Evolutionary conservation across 192 early-diverging fungal species (phyloP), one percentile per base, ranked within the genome.

Genomic region (Gigaspora rosea): DNA sequence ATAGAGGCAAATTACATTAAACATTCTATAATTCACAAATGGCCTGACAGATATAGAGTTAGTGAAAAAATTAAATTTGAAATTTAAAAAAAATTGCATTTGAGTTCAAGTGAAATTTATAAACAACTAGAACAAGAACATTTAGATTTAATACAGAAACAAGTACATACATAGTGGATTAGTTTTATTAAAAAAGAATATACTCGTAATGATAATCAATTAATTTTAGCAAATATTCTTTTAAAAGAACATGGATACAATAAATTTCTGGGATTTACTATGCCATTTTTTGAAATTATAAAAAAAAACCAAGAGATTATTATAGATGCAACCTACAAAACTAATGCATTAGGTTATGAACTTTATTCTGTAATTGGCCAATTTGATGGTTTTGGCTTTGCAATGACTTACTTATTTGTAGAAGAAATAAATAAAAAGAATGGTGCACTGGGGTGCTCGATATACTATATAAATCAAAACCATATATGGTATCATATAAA

Each of bases 311-410:
- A 46, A 47, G 33, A 67, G 36, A 67, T 67, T 67, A 18, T 67
- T 47, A 7, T 67, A 47, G 65, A 67, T 47, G 41, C 4, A 32
- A 67, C 10, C 8, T 67, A 36, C 36, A n/a, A 67, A 46, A 65
- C 36, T 11, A 65, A 65, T 65, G 63, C 63, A 41, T 35, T 65
- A 32, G 32, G 12, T 0, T 65, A 11, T 65, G 32, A 65, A 41
- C 16, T 65, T 32, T 65, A 65, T 65, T n/a, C 32, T 32, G 8
- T 65, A 36, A 32, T 65, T 35, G 9, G 63, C 8, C 63, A 65
- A 41, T 58, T 58, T 22, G 57, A 58, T 58, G 18, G 57, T 18
- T 58, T 7, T 65, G 63, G 63, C 11, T 65, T 65, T 65, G 63
- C 36, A 65, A 27, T 65, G 9, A 35, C 32, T 15, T 65, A 65